A percentile compares a stretch with the other conserved stretches of the same genome.
These are phyloP conservation scores for Teunomyces stri DNA, from an alignment of 805 yeast species.

Conservation along the genomic window DNA sequence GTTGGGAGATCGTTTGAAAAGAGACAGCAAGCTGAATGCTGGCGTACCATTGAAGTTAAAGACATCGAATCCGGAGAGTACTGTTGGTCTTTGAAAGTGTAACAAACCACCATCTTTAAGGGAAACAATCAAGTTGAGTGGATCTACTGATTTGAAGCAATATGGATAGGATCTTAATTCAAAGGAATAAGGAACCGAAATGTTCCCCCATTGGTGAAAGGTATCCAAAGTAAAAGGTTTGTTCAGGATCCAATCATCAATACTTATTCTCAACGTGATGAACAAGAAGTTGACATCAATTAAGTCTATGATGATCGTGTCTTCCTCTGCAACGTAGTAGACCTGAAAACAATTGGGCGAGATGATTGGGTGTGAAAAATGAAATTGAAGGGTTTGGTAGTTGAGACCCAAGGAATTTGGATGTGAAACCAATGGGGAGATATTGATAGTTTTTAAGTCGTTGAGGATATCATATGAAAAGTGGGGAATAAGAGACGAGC, in stretches of 20 bases:
- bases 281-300: conserved; percentile 52
- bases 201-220: conserved; percentile 60
- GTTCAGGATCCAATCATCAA: conserved; percentile 40
- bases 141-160: conserved; percentile 46
- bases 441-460: conserved; percentile 28
- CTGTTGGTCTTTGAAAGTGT: conserved; percentile 41
- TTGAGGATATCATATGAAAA: conserved; percentile 30
- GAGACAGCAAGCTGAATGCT: conserved; percentile 28
- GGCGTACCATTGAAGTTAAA: conserved; percentile 51
- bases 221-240: conserved; percentile 21
- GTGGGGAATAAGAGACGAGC: conserved; percentile 20
- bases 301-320: conserved; percentile 48
- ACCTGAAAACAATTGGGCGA: conserved; percentile 11
- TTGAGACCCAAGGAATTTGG: conserved; percentile 29
- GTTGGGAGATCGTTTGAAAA: conserved; percentile 14
- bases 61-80: conserved; percentile 37
- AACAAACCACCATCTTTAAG: conserved; percentile 77
- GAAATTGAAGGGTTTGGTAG: conserved; percentile 32
- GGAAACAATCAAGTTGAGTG: conserved; percentile 50
- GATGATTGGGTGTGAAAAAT: conserved; percentile 20
- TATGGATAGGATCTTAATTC: conserved; percentile 49
- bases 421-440: conserved; percentile 41
- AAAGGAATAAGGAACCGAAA: conserved; percentile 64
- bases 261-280: conserved; percentile 46
- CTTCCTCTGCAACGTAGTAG: conserved; percentile 14